Percentiles rank a stretch among this genome's conserved stretches.
Conservation (phyloP, 371 early-diverging fungal species). For the Mycotypha africana region DNA sequence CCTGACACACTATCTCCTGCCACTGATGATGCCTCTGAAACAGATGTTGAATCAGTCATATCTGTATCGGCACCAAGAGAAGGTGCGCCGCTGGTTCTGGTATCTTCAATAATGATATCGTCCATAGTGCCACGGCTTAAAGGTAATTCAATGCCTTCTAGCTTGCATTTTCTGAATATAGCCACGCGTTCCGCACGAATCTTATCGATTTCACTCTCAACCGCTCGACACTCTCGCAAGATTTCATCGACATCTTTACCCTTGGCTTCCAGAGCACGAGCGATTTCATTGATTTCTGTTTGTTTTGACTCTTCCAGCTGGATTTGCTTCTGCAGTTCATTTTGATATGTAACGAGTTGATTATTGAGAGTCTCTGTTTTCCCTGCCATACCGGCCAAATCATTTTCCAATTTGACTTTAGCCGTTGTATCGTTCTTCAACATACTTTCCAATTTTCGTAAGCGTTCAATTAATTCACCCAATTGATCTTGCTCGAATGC, state of each 20-base stretch:
- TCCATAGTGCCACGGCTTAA: constrained; percentile 62
- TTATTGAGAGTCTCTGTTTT: constrained; percentile 35
- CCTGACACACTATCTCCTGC: neutral
- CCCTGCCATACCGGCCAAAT: constrained; percentile 30
- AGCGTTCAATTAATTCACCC: constrained; percentile 58
- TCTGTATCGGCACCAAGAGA: neutral
- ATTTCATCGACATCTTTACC: constrained; percentile 64
- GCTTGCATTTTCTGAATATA: constrained; percentile 82
- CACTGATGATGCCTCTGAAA: constrained; percentile 1
- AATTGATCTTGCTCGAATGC: constrained; percentile 74
- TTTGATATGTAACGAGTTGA: constrained; percentile 16
- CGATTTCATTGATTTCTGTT: constrained; percentile 51
- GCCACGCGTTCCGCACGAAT: constrained; percentile 69
- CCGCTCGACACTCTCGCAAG: constrained; percentile 53
- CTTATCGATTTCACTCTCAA: constrained; percentile 75
- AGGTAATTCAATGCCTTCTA: constrained; percentile 89
- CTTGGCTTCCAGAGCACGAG: constrained; percentile 53
- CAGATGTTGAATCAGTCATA: neutral
- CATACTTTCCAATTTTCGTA: constrained; percentile 40
- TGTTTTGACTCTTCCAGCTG: constrained; percentile 44
- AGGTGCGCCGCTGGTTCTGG: constrained; percentile 9
- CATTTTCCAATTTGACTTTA: constrained; percentile 27
- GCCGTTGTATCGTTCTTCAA: constrained; percentile 26
- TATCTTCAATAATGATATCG: constrained; percentile 65
- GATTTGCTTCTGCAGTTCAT: constrained; percentile 40